Percentiles rank a stretch among this genome's conserved stretches.
Conservation (phyloP, 331 rosid genomes). For the Telfairia occidentalis region DNA sequence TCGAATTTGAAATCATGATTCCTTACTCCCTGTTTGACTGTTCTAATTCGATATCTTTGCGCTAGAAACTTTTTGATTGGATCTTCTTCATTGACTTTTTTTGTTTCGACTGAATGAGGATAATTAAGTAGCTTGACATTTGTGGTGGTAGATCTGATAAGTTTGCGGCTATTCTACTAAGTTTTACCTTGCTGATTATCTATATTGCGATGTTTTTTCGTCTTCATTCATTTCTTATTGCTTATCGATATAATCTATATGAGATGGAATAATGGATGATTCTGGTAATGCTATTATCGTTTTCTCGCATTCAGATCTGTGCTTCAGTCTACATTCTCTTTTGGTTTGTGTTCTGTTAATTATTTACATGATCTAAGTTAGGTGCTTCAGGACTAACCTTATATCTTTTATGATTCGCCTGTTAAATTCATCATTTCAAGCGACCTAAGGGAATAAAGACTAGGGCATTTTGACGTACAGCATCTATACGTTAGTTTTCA, state of each 20-base stretch:
- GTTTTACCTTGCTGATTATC: not conserved
- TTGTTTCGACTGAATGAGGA: not conserved
- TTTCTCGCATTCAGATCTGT: not conserved
- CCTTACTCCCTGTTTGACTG: not conserved
- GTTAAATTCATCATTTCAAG: not conserved
- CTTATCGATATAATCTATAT: not conserved
- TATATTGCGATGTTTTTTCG: not conserved
- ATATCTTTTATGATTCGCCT: not conserved
- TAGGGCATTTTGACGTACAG: not conserved
- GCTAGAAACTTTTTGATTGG: not conserved
- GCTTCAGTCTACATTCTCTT: not conserved
- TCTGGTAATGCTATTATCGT: not conserved
- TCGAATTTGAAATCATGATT: not conserved
- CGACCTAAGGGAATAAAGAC: not conserved
- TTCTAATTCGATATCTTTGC: not conserved
- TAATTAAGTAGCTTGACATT: not conserved
- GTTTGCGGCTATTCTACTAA: not conserved
- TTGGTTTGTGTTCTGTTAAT: not conserved
- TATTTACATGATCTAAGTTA: not conserved
- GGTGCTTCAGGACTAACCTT: not conserved
- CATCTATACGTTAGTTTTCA: not conserved
- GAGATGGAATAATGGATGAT: not conserved
- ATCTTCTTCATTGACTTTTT: not conserved
- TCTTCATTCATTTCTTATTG: not conserved
- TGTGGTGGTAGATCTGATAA: not conserved